A percentile compares a stretch with the other conserved stretches of the same genome.
phyloP scores from a whole-genome alignment of 176 grass and related monocot species.

The Chloris gayana region DNA sequence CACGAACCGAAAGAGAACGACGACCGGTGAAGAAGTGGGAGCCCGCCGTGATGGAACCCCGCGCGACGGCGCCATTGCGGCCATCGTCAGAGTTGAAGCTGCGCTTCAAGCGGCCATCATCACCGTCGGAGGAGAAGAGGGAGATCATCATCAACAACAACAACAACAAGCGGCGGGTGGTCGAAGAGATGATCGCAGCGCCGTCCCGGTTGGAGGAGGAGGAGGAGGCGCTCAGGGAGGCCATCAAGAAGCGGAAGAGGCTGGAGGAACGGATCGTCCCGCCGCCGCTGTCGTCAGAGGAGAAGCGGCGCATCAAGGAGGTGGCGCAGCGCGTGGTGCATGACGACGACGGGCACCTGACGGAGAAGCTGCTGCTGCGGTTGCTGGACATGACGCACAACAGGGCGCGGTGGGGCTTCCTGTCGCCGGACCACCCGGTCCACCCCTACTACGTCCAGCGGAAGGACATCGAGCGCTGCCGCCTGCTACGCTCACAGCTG shows the following conservation, averaged over 20 bases:
- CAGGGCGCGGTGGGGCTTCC: constrained; percentile 64
- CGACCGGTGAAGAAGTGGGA: neutral
- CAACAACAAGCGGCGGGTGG: too few species aligned
- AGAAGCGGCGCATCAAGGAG: constrained; percentile 64
- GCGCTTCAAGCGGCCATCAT: neutral
- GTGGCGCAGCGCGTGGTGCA: constrained; percentile 61
- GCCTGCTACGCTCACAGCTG: constrained; percentile 46
- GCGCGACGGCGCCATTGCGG: neutral
- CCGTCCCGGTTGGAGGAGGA: too few species aligned
- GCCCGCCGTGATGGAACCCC: neutral
- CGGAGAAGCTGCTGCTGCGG: constrained; percentile 55
- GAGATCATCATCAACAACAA: too few species aligned
- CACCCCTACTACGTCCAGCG: constrained; percentile 70
- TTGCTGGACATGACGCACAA: constrained; percentile 64
- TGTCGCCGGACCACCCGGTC: constrained; percentile 59
- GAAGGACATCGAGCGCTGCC: constrained; percentile 73
- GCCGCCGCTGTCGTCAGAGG: constrained; percentile 47
- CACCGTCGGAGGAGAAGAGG: neutral
- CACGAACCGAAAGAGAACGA: neutral
- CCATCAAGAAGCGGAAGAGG: neutral
- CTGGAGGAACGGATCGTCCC: neutral
- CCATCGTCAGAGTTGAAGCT: neutral
- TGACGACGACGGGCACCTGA: constrained; percentile 60
- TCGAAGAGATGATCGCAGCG: too few species aligned
- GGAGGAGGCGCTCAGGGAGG: too few species aligned